Base-by-base conservation (phyloP, 1,284 basidiomycete species). In the Malassezia dermatis region DNA sequence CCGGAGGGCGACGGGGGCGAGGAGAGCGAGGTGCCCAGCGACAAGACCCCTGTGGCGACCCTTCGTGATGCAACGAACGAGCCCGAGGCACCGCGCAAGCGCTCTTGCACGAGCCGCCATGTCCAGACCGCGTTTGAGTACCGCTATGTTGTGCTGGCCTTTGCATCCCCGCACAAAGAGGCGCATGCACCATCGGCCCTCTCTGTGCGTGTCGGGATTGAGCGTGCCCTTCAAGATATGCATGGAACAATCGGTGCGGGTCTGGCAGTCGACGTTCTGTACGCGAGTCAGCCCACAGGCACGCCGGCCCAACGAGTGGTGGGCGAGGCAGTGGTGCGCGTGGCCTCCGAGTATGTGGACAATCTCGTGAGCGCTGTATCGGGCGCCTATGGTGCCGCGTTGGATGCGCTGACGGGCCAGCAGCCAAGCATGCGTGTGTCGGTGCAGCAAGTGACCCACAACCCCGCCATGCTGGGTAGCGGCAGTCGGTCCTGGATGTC, bases 1-100 rank as follows among this genome's bases (percentile, higher is more conserved):
- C 46, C 83, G 47, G 81, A 81, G 5, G 81, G 80, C 48, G 80
- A 77, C 24, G 80, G 79, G 10, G 82, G 81, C 19, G 80, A 78
- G 21, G 79, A 65, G n/a, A 44, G 11, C 23, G 56, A 51, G 15
- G 54, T 8, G 34, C 17, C 31, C 32, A 48, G 35, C 27, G 43
- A 17, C 40, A 60, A 42, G 17, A 13, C 30, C 15, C 28, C 35
- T 24, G 37, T 19, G 17, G 35, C 17, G 8, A 13, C 28, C n/a
- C 34, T 15, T 3, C 3, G 8, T 19, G 4, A 39, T 19, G 37
- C 19, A 21, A 39, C 8, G 19, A 19, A 13, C 19, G 15, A 10
- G 37, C 19, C 37, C 6, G 37, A 39, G 37, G 17, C 6, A 35
- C 37, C 47, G 21, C 26, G 40, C 23, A 46, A 46, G 13, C 31